Percentiles rank a stretch among this genome's conserved stretches.
These are phyloP conservation scores for Aureobasidium sp. DNA, from an alignment of 2,329 filamentous ascomycete species.

Conservation along the genomic window DNA sequence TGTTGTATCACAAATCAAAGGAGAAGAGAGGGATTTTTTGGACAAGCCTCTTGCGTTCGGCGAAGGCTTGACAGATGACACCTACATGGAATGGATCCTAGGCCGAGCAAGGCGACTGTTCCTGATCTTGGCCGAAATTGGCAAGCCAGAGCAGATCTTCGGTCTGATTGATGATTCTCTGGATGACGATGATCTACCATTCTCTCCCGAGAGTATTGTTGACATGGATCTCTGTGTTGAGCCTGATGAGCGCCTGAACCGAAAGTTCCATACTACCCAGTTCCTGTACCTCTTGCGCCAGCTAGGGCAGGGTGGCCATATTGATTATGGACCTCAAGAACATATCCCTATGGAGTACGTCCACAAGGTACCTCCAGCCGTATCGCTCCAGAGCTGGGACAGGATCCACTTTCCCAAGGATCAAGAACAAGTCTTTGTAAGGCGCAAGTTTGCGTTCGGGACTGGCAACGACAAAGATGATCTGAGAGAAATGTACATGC, in stretches of 20 bases:
- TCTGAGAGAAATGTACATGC: conserved; percentile 41
- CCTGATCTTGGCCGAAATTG: conserved; percentile 62
- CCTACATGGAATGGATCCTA: conserved; percentile 73
- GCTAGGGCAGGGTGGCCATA: conserved; percentile 53
- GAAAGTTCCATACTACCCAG: conserved; percentile 63
- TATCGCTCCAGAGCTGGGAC: conserved; percentile 43
- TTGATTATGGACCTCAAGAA: conserved; percentile 60
- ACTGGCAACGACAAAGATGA: conserved; percentile 21
- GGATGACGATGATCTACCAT: conserved; percentile 69
- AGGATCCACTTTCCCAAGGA: conserved; percentile 59
- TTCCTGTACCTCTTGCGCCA: conserved; percentile 63
- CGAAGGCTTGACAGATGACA: conserved; percentile 54
- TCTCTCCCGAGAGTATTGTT: conserved; percentile 58
- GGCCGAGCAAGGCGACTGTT: conserved; percentile 63
- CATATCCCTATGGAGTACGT: conserved; percentile 62
- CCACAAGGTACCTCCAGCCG: conserved; percentile 50
- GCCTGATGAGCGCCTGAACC: conserved; percentile 57
- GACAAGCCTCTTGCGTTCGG: conserved; percentile 60
- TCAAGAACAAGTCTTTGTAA: conserved; percentile 45
- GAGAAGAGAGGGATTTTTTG: conserved; percentile 56
- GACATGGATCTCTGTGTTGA: conserved; percentile 54
- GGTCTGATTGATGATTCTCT: conserved; percentile 67
- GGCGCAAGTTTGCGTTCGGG: conserved; percentile 27
- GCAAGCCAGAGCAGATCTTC: conserved; percentile 67
- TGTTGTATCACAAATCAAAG: conserved; percentile 57